Conservation (phyloP, 2,329 filamentous ascomycete genomes). For the Shiraia bambusicola region DNA sequence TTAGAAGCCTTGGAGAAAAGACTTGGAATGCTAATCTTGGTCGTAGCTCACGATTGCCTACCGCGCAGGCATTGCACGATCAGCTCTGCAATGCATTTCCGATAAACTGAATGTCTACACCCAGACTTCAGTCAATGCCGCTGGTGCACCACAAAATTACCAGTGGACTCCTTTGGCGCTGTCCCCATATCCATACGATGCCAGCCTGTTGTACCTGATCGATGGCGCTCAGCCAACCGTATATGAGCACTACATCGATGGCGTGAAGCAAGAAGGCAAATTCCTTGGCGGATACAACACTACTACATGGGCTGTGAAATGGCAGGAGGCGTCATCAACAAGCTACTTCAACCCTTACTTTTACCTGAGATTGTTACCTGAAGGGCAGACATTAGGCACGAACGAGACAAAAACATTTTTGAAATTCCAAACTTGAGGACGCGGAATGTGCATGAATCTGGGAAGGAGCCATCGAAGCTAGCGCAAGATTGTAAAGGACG, state of each 20-base stretch:
- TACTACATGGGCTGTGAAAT: slow-evolving; percentile 24
- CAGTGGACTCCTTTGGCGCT: slow-evolving; percentile 17
- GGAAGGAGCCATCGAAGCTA: no score
- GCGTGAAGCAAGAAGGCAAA: slow-evolving; percentile 19
- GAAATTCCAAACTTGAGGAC: slow-evolving; percentile 9
- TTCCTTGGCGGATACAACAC: slow-evolving; percentile 22
- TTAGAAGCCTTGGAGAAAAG: neutral
- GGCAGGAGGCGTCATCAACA: slow-evolving; percentile 6
- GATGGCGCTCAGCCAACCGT: slow-evolving; percentile 14
- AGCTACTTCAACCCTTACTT: slow-evolving; percentile 13
- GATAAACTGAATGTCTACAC: slow-evolving; percentile 11
- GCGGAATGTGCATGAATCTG: no score
- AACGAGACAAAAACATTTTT: slow-evolving; percentile 19
- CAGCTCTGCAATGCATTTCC: slow-evolving; percentile 14
- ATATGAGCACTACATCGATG: slow-evolving; percentile 23
- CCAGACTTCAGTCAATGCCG: slow-evolving; percentile 9
- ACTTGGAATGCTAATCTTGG: neutral
- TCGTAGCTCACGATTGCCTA: slow-evolving; percentile 18
- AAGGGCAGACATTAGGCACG: slow-evolving; percentile 8
- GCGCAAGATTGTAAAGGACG: no score
- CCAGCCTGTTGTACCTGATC: slow-evolving; percentile 18
- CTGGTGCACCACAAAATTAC: slow-evolving; percentile 10
- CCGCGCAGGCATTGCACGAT: slow-evolving; percentile 18
- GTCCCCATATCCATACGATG: slow-evolving; percentile 17
- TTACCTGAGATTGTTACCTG: slow-evolving; percentile 16